Evolutionary conservation across 2,329 filamentous ascomycete genomes (phyloP).

Genomic region (Trichoderma endophyticum): DNA sequence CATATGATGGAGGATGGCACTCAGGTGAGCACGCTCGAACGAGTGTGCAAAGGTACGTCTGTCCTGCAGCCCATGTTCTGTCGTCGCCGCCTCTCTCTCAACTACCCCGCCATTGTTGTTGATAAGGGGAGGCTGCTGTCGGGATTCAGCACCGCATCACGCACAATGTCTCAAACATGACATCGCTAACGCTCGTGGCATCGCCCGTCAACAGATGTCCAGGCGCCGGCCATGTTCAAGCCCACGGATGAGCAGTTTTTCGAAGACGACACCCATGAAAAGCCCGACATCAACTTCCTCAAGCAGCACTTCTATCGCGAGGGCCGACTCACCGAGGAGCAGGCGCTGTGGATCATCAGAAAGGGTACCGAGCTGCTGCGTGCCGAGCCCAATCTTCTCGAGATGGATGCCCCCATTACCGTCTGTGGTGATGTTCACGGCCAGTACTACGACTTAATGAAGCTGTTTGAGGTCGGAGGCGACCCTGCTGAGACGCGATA

Average conservation of each 20-base stretch:
- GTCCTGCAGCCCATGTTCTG: not conserved
- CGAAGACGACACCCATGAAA: conserved; percentile 77
- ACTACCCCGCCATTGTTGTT: conserved; percentile 19
- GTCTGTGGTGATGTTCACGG: conserved; percentile 98
- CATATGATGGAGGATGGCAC: conserved; percentile 97
- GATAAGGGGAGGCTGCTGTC: not conserved
- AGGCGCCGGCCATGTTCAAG: conserved; percentile 90
- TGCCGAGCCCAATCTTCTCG: conserved; percentile 88
- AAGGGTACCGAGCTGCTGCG: conserved; percentile 84
- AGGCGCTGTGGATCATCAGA: conserved; percentile 92
- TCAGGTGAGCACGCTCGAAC: conserved; percentile 91
- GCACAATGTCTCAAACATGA: not conserved
- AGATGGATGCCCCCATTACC: conserved; percentile 99
- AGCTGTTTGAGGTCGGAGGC: conserved; percentile 96
- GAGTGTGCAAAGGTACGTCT: conserved; percentile 91
- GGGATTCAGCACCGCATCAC: not conserved
- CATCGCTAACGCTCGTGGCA: conserved; percentile 20
- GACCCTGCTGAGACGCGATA: conserved; percentile 96
- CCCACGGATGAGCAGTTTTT: conserved; percentile 95
- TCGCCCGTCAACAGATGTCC: conserved; percentile 67
- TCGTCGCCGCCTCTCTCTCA: not conserved
- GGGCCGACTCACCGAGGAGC: conserved; percentile 93
- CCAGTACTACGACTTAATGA: conserved; percentile 99
- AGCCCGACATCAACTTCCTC: conserved; percentile 89
- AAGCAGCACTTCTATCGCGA: conserved; percentile 99